Evolutionary conservation across 2,329 filamentous ascomycete genomes (phyloP), one percentile per base, ranked within the genome.

Genomic region (Zymoseptoria passerinii): DNA sequence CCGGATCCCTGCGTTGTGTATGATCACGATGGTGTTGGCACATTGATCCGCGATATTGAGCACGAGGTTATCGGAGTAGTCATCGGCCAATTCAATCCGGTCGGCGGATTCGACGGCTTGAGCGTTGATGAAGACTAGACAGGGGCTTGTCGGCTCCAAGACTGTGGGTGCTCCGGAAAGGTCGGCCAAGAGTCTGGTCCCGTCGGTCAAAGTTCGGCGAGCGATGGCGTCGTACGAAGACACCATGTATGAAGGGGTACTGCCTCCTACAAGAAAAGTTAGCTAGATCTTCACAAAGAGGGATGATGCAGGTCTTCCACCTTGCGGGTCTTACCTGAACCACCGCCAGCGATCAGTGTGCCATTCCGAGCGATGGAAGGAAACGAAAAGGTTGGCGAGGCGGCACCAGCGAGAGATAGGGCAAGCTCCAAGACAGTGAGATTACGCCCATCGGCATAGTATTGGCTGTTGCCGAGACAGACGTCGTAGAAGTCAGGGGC

Each of bases 1-100:
- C 13, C 67, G 59, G 28, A 67, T 59, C 18, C 67, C 85, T 1
- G 83, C 83, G 49, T 85, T 87, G 70, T 88, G 84, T 4, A 87
- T 76, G 0, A 86, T 74, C 0, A 87, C 85, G n/a, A 88, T 77
- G 0, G 85, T 87, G 59, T 83, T 86, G 61, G 75, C 77, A 70
- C 84, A 88, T 19, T 76, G 75, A 6, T 75, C 72, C 0, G 85
- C 84, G 0, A 88, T 82, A 51, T 80, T 77, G 0, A 72, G 72
- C 49, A 87, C 78, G 0, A 87, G 72, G 0, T 70, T 72, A 61
- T 88, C 84, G 1, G 81, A 84, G 7, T 70, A 67, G 1, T 66
- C 55, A 54, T 77, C 73, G 1, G 68, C 65, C 0, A 78, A 65
- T 5, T 61, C 66, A 0, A 70, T 62, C 0, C 75, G 68, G 55